Evolutionary conservation across 352 stramenopile genomes (phyloP).

Genomic region (Pythium utonaiense): DNA sequence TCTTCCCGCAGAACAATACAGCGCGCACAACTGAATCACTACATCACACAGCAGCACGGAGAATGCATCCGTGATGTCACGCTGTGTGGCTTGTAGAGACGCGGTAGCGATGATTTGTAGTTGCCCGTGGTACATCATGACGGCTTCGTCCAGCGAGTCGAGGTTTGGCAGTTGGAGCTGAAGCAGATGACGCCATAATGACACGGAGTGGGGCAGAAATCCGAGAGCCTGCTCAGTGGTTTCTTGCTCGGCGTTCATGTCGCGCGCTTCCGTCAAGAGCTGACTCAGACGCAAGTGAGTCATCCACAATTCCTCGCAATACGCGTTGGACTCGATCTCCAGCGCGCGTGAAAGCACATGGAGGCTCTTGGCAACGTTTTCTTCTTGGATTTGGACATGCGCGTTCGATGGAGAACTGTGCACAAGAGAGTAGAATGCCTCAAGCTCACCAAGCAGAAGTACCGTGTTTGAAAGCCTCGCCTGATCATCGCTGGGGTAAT

Average conservation of each 20-base stretch:
- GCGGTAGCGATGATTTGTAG: constrained; percentile 5
- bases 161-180: background rate
- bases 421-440: constrained; percentile 17
- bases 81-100: constrained; percentile 8
- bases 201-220: constrained; percentile 27
- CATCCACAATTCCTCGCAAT: constrained; percentile 34
- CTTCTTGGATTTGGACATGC: background rate
- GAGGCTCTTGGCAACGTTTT: constrained; percentile 22
- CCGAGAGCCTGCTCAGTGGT: constrained; percentile 32
- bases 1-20: constrained; percentile 3
- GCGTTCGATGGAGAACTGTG: background rate
- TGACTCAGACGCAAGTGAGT: constrained; percentile 29
- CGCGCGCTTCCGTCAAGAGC: constrained; percentile 9
- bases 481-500: constrained; percentile 23
- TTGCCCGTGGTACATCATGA: background rate
- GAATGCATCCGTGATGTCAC: constrained; percentile 13
- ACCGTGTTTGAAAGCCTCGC: constrained; percentile 15
- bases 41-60: constrained; percentile 24
- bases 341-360: constrained; percentile 31
- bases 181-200: constrained; percentile 32
- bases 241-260: constrained; percentile 24
- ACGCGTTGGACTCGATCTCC: constrained; percentile 37
- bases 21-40: constrained; percentile 16
- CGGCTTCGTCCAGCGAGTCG: constrained; percentile 1
- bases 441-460: constrained; percentile 19